Base-by-base conservation (phyloP, 495 filamentous ascomycete genomes). In the Tuber melanosporum region DNA sequence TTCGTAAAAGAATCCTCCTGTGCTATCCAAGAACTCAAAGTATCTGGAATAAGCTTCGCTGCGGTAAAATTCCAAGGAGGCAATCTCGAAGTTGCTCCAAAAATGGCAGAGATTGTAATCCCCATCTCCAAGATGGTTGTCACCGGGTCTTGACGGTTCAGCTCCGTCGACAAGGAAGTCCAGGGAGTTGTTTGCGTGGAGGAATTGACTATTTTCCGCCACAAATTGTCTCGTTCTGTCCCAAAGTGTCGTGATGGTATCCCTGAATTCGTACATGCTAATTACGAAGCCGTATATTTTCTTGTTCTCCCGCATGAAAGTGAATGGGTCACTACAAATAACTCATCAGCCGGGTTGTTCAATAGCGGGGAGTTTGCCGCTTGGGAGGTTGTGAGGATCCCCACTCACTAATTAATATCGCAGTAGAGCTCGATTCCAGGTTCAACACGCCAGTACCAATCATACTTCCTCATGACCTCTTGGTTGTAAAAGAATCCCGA, bases 401-500 rank as follows among this genome's bases (percentile, higher is more conserved):
- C 84, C 79, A 81, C 90, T 83, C 94, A 94, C 80, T 80, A 80
- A 47, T 80, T 46, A 39, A 80, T 62, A 45, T 81, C 80, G 43
- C 87, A 88, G 78, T 85, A 85, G 76, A 87, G 87, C 57, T 87
- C 85, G 43, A 88, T 85, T 57, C 86, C 86, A 1, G 87, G 87
- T 78, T 88, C 87, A 22, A 88, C 83, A 41, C 88, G 85, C 88
- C 88, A 89, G 79, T 89, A 89, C 95, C 95, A 99, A 87, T 98
- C 97, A 86, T 93, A 99, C 77, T 94, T 85, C 73, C 88, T 86
- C 49, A 98, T 90, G 2, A 92, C 92, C 0, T 94, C 93, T 85
- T 98, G 95, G 78, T 94, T 92, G 87, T 95, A 97, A 88, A 99
- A 98, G 84, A 98, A 88, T 80, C 95, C 95, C 83, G 91, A 92